A percentile compares a stretch with the other conserved stretches of the same genome.
Conservation (phyloP, 2,329 filamentous ascomycete species). For the Xylariaceae sp. region DNA sequence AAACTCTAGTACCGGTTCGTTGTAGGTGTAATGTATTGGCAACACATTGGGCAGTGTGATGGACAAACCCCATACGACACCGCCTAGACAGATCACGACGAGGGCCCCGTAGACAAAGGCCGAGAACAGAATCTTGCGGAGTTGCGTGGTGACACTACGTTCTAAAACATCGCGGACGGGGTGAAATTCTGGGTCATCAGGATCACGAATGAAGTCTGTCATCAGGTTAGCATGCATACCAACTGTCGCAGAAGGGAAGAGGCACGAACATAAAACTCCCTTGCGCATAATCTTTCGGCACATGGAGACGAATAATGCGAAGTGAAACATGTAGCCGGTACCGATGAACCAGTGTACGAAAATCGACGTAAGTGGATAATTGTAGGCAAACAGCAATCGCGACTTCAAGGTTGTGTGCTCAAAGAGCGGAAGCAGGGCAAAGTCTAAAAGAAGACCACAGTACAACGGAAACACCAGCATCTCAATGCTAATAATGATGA, state of each 20-base stretch:
- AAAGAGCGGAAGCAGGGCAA: slow-evolving; percentile 85
- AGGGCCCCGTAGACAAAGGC: slow-evolving; percentile 92
- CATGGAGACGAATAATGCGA: slow-evolving; percentile 97
- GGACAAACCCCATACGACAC: slow-evolving; percentile 89
- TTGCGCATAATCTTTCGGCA: slow-evolving; percentile 95
- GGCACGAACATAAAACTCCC: slow-evolving; percentile 77
- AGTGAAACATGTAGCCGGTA: slow-evolving; percentile 99
- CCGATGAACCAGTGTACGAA: slow-evolving; percentile 99
- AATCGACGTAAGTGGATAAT: slow-evolving; percentile 80
- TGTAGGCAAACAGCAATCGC: slow-evolving; percentile 70
- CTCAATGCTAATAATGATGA: slow-evolving; percentile 96
- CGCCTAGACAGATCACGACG: slow-evolving; percentile 87
- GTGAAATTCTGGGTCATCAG: slow-evolving; percentile 96
- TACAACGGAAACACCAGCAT: slow-evolving; percentile 98
- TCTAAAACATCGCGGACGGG: slow-evolving; percentile 95
- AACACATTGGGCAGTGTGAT: slow-evolving; percentile 66
- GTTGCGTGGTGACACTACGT: slow-evolving; percentile 83
- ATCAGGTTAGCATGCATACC: slow-evolving; percentile 29
- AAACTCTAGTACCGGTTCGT: slow-evolving; percentile 89
- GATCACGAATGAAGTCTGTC: slow-evolving; percentile 90
- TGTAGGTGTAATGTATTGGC: slow-evolving; percentile 89
- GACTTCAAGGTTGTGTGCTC: slow-evolving; percentile 72
- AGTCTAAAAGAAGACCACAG: slow-evolving; percentile 84
- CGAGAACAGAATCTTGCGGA: slow-evolving; percentile 94
- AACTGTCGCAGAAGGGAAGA: background rate